Conservation (phyloP, 176 grass and related monocot genomes). For the Microstegium vimineum region DNA sequence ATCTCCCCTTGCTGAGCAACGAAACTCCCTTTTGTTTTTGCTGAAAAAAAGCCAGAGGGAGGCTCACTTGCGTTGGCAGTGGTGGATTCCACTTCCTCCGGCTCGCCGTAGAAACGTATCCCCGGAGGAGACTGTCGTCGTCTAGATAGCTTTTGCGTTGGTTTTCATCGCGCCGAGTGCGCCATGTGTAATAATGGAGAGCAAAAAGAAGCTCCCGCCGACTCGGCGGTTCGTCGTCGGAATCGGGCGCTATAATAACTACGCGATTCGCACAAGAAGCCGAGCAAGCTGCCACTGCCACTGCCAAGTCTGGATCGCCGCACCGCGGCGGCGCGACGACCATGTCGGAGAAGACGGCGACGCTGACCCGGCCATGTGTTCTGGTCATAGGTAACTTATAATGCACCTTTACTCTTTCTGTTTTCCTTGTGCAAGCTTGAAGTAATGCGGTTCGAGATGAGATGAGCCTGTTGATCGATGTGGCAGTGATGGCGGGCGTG, state of each 20-base stretch:
- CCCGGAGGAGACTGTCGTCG: neutral
- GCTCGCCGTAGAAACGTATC: neutral
- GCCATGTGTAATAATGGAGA: constrained; percentile 1
- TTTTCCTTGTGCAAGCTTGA: neutral
- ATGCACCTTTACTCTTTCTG: neutral
- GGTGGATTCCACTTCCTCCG: constrained; percentile 37
- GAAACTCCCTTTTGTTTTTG: neutral
- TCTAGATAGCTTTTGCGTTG: neutral
- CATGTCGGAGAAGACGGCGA: constrained; percentile 27
- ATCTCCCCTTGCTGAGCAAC: neutral
- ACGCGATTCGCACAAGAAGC: neutral
- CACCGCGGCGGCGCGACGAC: neutral
- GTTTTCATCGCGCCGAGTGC: neutral
- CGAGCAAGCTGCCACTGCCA: neutral
- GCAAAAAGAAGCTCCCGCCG: neutral
- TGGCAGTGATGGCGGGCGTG: constrained; percentile 77
- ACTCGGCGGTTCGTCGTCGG: neutral
- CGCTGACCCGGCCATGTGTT: constrained; percentile 61
- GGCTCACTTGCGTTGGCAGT: neutral
- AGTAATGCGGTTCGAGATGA: neutral
- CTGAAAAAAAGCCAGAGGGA: neutral
- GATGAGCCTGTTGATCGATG: neutral
- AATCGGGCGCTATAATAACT: constrained; percentile 8
- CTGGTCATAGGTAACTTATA: constrained; percentile 65
- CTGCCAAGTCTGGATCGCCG: neutral